Conservation (phyloP, 164 flowering plant genomes). For the Tetracentron sinense region DNA sequence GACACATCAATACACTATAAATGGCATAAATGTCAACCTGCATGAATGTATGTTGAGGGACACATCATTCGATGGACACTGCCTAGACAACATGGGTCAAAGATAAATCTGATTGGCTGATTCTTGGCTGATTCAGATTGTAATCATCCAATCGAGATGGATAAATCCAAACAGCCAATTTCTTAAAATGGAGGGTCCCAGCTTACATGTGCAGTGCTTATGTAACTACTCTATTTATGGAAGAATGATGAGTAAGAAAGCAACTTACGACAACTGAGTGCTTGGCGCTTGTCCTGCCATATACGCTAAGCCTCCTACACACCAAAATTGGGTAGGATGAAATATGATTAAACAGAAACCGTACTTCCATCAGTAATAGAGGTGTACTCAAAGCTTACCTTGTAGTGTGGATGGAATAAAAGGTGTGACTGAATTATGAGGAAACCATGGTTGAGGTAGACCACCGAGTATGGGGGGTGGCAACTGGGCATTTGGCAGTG, state of each 20-base stretch:
- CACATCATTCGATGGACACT: neutral
- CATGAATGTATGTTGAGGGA: neutral
- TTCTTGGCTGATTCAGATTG: too few relatives aligned
- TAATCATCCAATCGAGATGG: too few relatives aligned
- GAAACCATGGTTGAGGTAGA: conserved; percentile 57
- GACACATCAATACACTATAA: neutral
- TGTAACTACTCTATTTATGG: neutral
- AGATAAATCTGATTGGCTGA: neutral
- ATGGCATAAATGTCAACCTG: too few relatives aligned
- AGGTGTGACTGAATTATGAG: conserved; percentile 46
- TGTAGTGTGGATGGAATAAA: conserved; percentile 44
- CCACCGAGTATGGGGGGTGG: conserved; percentile 44
- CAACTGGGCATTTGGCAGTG: conserved; percentile 52
- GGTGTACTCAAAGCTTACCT: conserved; percentile 27
- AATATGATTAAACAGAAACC: neutral
- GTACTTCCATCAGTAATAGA: neutral
- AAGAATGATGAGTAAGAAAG: conserved; percentile 1
- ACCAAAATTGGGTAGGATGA: conserved; percentile 10
- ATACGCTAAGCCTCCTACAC: conserved; percentile 56
- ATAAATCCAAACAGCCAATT: too few relatives aligned
- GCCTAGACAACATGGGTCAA: neutral
- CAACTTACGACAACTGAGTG: conserved; percentile 67
- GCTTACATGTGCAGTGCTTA: too few relatives aligned
- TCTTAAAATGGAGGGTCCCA: too few relatives aligned
- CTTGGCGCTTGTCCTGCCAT: conserved; percentile 48